Percentiles rank a stretch among this genome's conserved stretches.
Conservation (phyloP, 2,329 filamentous ascomycete species). For the Trichoderma lentiforme region DNA sequence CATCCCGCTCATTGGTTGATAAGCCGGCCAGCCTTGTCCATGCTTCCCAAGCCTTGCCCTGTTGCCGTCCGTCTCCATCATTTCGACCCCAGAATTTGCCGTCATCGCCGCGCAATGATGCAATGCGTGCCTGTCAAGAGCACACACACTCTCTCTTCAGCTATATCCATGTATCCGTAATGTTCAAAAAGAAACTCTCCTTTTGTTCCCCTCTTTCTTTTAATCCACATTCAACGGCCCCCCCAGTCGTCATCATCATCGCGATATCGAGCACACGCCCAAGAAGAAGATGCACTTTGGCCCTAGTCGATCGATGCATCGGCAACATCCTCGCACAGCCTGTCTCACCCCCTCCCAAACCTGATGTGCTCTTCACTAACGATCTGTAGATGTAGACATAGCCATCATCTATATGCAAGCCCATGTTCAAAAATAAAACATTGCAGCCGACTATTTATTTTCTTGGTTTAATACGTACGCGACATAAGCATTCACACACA, state of each 20-base stretch:
- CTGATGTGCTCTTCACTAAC: neutral
- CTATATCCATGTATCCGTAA: neutral
- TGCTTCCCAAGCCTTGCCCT: neutral
- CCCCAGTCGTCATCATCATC: neutral
- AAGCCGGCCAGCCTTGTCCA: neutral
- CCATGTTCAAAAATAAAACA: neutral
- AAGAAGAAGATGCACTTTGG: neutral
- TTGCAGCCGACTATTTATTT: neutral
- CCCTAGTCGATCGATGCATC: constrained; percentile 10
- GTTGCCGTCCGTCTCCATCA: neutral
- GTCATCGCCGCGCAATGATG: neutral
- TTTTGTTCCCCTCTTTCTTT: neutral
- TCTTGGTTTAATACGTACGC: neutral
- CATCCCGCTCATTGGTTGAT: neutral
- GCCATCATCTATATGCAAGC: neutral
- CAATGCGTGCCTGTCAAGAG: neutral
- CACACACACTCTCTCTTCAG: neutral
- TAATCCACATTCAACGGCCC: neutral
- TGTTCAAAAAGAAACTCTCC: neutral
- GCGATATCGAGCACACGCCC: constrained; percentile 7
- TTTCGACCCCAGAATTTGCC: neutral
- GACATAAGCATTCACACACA: neutral
- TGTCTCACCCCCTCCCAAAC: neutral
- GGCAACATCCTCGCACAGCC: neutral
- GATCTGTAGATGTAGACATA: neutral